Conservation (phyloP, 1,284 basidiomycete species). For the Pseudozyma pruni region DNA sequence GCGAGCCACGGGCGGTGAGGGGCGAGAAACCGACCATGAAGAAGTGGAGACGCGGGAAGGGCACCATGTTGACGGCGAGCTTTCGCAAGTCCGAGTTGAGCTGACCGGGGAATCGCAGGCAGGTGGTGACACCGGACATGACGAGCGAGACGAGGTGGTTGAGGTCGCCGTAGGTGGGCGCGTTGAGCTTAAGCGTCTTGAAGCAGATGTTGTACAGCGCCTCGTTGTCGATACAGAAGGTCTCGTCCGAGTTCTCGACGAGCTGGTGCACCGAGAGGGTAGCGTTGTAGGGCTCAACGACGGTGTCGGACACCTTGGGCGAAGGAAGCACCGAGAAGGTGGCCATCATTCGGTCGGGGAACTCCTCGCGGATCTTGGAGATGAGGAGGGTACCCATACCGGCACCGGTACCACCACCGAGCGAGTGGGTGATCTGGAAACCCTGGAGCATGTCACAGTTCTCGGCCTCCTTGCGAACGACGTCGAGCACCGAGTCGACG, state of each 20-base stretch:
- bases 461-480: slow-evolving; percentile 72
- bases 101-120: slow-evolving; percentile 91
- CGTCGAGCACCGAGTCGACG: slow-evolving; percentile 80
- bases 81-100: slow-evolving; percentile 94
- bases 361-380: slow-evolving; percentile 68
- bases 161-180: slow-evolving; percentile 61
- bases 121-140: slow-evolving; percentile 90
- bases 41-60: slow-evolving; percentile 69
- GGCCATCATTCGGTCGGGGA: slow-evolving; percentile 82
- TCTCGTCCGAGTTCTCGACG: slow-evolving; percentile 86
- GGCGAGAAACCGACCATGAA: slow-evolving; percentile 68
- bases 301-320: slow-evolving; percentile 93
- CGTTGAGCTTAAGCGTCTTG: slow-evolving; percentile 78
- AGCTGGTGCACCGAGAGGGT: slow-evolving; percentile 90
- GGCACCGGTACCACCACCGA: slow-evolving; percentile 80
- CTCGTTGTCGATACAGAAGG: slow-evolving; percentile 92
- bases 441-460: slow-evolving; percentile 88
- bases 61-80: slow-evolving; percentile 84
- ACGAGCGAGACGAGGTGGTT: slow-evolving; percentile 80
- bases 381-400: slow-evolving; percentile 63
- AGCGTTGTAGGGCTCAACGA: slow-evolving; percentile 95
- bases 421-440: slow-evolving; percentile 90
- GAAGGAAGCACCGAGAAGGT: slow-evolving; percentile 93
- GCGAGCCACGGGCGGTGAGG: slow-evolving; percentile 64
- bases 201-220: slow-evolving; percentile 88